Evolutionary conservation across 2,329 filamentous ascomycete genomes (phyloP).

Genomic region (Colletotrichum limetticola): DNA sequence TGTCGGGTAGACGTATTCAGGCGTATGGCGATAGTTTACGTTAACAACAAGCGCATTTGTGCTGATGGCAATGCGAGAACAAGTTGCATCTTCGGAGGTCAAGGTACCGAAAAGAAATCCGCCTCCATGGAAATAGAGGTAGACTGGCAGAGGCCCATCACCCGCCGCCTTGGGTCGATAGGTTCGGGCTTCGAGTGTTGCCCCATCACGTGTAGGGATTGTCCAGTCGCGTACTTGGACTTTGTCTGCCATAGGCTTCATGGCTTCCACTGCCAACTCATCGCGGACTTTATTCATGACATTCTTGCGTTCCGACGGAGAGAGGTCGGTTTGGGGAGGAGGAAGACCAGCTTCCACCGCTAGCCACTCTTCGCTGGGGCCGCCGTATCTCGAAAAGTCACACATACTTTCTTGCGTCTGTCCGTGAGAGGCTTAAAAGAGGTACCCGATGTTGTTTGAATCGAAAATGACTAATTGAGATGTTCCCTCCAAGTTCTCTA

Average conservation of each 20-base stretch:
- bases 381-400: slow-evolving; percentile 51
- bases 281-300: slow-evolving; percentile 43
- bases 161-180: slow-evolving; percentile 53
- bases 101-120: slow-evolving; percentile 67
- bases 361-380: slow-evolving; percentile 55
- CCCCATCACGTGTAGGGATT: slow-evolving; percentile 57
- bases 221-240: slow-evolving; percentile 48
- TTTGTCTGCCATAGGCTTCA: slow-evolving; percentile 39
- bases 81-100: slow-evolving; percentile 62
- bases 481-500: neutral
- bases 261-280: slow-evolving; percentile 41
- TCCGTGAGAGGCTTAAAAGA: neutral
- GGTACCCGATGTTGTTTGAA: neutral
- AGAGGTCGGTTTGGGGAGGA: slow-evolving; percentile 38
- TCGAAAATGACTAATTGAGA: neutral
- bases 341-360: slow-evolving; percentile 46
- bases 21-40: slow-evolving; percentile 69
- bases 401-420: slow-evolving; percentile 4
- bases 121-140: slow-evolving; percentile 64
- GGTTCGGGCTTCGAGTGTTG: slow-evolving; percentile 54
- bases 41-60: slow-evolving; percentile 60
- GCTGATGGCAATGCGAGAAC: slow-evolving; percentile 44
- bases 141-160: slow-evolving; percentile 56
- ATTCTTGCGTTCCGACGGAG: slow-evolving; percentile 42
- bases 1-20: slow-evolving; percentile 62